A percentile compares a stretch with the other conserved stretches of the same genome.
These are phyloP conservation scores for Aspergillus piperis DNA, from an alignment of 2,329 filamentous ascomycete genomes.

Conservation along the genomic window DNA sequence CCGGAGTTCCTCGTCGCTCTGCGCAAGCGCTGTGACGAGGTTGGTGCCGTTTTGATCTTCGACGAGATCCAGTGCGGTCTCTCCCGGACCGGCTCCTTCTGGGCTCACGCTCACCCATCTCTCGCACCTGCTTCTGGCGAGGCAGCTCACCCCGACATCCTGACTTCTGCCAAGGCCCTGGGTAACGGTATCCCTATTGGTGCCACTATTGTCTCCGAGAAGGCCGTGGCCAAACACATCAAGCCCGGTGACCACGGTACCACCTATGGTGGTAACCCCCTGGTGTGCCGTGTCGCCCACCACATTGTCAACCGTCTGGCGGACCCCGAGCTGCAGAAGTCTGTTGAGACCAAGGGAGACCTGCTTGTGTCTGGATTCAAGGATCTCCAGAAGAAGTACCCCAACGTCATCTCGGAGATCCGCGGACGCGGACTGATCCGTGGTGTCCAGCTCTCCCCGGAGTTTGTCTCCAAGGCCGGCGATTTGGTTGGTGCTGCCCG, in stretches of 20 bases:
- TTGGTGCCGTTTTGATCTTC: conserved; percentile 86
- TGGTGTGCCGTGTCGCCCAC: conserved; percentile 81
- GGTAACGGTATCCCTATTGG: conserved; percentile 97
- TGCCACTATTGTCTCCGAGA: conserved; percentile 69
- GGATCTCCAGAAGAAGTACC: conserved; percentile 61
- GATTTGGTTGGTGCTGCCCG: conserved; percentile 79
- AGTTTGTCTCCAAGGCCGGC: conserved; percentile 55
- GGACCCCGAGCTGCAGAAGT: conserved; percentile 67
- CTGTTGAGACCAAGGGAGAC: conserved; percentile 68
- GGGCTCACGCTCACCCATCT: conserved; percentile 79
- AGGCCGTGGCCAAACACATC: conserved; percentile 67
- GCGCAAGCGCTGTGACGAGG: conserved; percentile 79
- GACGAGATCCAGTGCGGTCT: conserved; percentile 98
- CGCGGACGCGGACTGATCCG: conserved; percentile 83
- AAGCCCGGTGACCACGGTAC: conserved; percentile 85
- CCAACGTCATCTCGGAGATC: conserved; percentile 73
- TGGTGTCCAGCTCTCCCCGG: conserved; percentile 76
- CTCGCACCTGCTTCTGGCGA: conserved; percentile 43
- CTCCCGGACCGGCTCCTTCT: conserved; percentile 80
- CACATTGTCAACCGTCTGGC: conserved; percentile 79
- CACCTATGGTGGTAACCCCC: conserved; percentile 89
- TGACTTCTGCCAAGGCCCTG: conserved; percentile 93
- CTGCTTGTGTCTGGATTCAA: conserved; percentile 62
- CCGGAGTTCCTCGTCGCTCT: conserved; percentile 82
- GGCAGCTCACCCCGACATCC: conserved; percentile 86